Conservation (phyloP, 2,329 filamentous ascomycete genomes). For the Fusarium pseudonygamai region DNA sequence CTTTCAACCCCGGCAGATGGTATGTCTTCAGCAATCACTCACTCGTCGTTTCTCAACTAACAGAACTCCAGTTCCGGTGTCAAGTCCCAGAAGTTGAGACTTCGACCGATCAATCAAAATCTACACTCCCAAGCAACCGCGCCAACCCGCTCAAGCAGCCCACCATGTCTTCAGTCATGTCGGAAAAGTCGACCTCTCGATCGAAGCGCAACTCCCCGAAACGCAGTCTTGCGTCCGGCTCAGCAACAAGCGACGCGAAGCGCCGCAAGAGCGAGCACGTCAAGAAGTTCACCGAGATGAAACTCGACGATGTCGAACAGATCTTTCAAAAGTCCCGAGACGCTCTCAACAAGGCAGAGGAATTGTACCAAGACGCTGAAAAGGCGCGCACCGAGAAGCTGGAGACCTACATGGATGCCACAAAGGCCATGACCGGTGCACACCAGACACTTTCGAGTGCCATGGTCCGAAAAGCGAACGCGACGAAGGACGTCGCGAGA, state of each 20-base stretch:
- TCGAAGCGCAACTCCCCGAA: background rate
- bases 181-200: background rate
- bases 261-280: background rate
- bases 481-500: fast-evolving
- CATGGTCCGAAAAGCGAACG: fast-evolving
- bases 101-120: fast-evolving
- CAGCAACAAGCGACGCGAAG: background rate
- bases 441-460: fast-evolving
- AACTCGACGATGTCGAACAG: background rate
- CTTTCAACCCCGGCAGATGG: background rate
- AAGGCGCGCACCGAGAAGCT: background rate
- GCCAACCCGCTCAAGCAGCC: fast-evolving
- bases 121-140: fast-evolving
- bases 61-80: background rate
- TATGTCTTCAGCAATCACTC: fast-evolving
- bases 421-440: background rate
- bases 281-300: background rate
- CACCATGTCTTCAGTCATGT: background rate
- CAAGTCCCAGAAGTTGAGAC: too few species aligned
- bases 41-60: background rate
- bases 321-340: background rate
- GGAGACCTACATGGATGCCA: background rate
- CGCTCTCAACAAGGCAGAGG: background rate
- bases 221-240: background rate
- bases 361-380: background rate